phyloP scores from a whole-genome alignment of 1,139 yeast species.

The Yamadazyma pseudoaaseri region DNA sequence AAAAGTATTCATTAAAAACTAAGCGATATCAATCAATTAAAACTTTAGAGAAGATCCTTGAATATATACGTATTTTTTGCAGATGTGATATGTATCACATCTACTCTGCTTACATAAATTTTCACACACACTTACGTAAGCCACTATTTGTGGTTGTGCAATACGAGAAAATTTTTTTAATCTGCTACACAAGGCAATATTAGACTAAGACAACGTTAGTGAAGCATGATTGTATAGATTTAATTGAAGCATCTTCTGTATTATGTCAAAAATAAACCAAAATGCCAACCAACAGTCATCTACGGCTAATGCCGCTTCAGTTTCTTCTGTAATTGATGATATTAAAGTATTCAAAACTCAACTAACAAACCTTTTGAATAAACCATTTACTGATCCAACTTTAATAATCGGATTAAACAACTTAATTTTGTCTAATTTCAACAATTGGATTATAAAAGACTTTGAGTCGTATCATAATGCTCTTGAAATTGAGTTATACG shows the following conservation, averaged over 20 bases:
- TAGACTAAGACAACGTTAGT: background rate
- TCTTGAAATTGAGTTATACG: constrained; percentile 13
- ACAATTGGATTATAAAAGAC: constrained; percentile 35
- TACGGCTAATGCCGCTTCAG: too few relatives aligned
- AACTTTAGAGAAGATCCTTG: too few relatives aligned
- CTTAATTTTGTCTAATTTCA: constrained; percentile 43
- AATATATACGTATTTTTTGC: too few relatives aligned
- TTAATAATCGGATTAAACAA: constrained; percentile 44
- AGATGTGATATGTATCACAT: constrained; percentile 1
- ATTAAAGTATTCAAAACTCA: constrained; percentile 26
- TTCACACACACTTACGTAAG: constrained; percentile 1
- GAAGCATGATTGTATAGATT: constrained; percentile 2
- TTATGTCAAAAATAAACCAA: constrained; percentile 1
- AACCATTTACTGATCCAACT: constrained; percentile 41
- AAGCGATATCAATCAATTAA: too few relatives aligned
- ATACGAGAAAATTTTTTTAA: constrained; percentile 1
- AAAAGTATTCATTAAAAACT: constrained; percentile 1
- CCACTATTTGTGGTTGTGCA: background rate
- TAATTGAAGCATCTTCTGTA: background rate
- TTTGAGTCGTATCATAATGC: constrained; percentile 22
- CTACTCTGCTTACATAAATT: constrained; percentile 1
- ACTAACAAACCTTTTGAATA: constrained; percentile 26
- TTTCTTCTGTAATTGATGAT: constrained; percentile 16
- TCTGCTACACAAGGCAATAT: background rate
- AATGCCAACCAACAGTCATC: too few relatives aligned